Base-by-base conservation (phyloP, 2,329 filamentous ascomycete species). In the Monilinia laxa region DNA sequence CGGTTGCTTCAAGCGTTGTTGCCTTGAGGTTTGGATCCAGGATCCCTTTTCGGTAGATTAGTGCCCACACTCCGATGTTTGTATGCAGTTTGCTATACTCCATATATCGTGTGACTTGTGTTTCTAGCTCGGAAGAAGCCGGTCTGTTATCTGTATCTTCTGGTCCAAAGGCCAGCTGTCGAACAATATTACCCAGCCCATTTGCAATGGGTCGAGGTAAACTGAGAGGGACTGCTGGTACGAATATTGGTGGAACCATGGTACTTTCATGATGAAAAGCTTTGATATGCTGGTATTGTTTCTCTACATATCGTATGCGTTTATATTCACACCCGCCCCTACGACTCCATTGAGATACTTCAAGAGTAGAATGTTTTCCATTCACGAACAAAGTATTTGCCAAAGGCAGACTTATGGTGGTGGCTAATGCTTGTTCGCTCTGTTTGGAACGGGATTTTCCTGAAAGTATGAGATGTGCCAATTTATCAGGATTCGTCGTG, bases 371-470 rank as follows among this genome's bases (percentile, higher is more conserved):
- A 1, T 80, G 80, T 35, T 80, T 81, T 56, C 87, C 89, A 68
- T 88, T 94, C 51, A 87, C 85, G 74, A 95, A 95, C 9, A 92
- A 79, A 0, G 92, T 96, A 73, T 92, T 91, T 52, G 91, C 88
- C 35, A 95, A 79, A 2, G 91, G 91, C 2, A 93, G 67, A 7
- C 82, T 75, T 53, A 65, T 42, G 4, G 55, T 40, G 23, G 47
- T 60, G n/a, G 28, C 16, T n/a, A 51, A 60, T 51, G 58, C 31
- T 18, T 38, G 5, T 25, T 60, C 58, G 28, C 42, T 11, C 2
- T 12, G 28, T 20, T 51, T 38, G 6, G 12, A 20, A n/a, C 20
- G n/a, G 16, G 31, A 11, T 51, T 58, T 31, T 18, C 62, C 60
- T n/a, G 67, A 66, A 58, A 76, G 70, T 9, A 71, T 71, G 25